Base-by-base conservation (phyloP, 306 rosid genomes). In the Cyclanthera cordifolia region DNA sequence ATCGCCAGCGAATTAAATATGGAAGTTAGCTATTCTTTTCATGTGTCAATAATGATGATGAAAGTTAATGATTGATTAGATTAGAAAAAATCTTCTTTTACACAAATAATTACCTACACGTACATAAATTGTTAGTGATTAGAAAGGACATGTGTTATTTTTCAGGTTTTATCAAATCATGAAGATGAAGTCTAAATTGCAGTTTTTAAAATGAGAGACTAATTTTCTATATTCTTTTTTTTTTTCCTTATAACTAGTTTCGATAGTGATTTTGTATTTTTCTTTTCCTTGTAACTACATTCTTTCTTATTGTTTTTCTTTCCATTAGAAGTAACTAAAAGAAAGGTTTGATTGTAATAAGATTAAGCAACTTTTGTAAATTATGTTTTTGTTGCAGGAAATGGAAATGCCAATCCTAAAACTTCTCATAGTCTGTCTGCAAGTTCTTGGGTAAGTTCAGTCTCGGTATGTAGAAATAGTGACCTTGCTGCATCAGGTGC, bases 401-500 rank as follows among this genome's bases (percentile, higher is more conserved):
- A 83, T 70, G 88, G 90, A 58, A 9, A 73, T 72, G 77, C 37
- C 67, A 74, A 75, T 11, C 75, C 79, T 9, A 79, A 75, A 72
- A 81, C 70, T 32, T 75, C 47, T 48, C 78, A 68, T 56, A 75
- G 79, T 81, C 79, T 55, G 20, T 86, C 90, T 19, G 87, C 81
- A 57, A 67, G 66, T 66, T 90, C 95, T 14, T 93, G 99, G 96
- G 89, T 93, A 72, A 84, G 94, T 81, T 87, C 95, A 6, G 81
- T 90, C 46, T 51, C 83, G 28, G 87, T 83, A 68, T 93, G 99
- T 78, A 76, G 90, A 71, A 84, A 84, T 75, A 90, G 95, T 73
- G 99, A 93, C 72, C 91, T 93, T 76, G 95, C 90, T 41, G 99
- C 94, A 72, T 88, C 96, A 57, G 96, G 95, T 52, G 99, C 96